Evolutionary conservation across 805 yeast species (phyloP), one percentile per base, ranked within the genome.

Genomic region (Metahyphopichia silvanorum): DNA sequence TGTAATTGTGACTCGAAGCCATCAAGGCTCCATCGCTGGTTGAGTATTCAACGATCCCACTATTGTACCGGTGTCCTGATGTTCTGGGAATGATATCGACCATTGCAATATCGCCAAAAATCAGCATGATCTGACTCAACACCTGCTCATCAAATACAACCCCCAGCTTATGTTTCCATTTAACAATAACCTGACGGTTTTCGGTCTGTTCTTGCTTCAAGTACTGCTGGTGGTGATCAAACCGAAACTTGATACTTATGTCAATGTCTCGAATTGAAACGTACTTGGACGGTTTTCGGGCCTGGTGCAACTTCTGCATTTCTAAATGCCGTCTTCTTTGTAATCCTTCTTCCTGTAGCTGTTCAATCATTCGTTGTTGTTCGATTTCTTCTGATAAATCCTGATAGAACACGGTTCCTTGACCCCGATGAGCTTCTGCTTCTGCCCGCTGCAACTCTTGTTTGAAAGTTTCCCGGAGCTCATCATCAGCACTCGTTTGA

Each of bases 161-260:
- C 11, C 47, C 43, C 4, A 57, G 57, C 35, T 60, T 60, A 28
- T 59, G 55, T 42, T 72, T 74, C 78, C 79, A 75, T 40, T 57
- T 63, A 16, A 74, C 55, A 16, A 49, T 37, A 16, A 66, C 62
- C 21, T 27, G 39, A 19, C 16, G 19, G 25, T 22, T 10, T 29
- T 21, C 16, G 18, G 17, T 14, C 10, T 16, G 8, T 15, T 16
- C 15, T 12, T n/a, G 23, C 32, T 27, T 20, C 13, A 16, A 23
- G 14, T 25, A 25, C 14, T 11, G 16, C 18, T 15, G 30, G n/a
- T 10, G 16, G 10, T 6, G 31, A 15, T 5, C 12, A 10, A n/a
- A 16, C 21, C 36, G 23, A 21, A 16, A 21, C 14, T 25, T 15
- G 18, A 35, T 31, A n/a, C 16, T 5, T 44, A 43, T 4, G 29